Base-by-base conservation (phyloP, 768 basidiomycete species). In the Tulasnella sp. region DNA sequence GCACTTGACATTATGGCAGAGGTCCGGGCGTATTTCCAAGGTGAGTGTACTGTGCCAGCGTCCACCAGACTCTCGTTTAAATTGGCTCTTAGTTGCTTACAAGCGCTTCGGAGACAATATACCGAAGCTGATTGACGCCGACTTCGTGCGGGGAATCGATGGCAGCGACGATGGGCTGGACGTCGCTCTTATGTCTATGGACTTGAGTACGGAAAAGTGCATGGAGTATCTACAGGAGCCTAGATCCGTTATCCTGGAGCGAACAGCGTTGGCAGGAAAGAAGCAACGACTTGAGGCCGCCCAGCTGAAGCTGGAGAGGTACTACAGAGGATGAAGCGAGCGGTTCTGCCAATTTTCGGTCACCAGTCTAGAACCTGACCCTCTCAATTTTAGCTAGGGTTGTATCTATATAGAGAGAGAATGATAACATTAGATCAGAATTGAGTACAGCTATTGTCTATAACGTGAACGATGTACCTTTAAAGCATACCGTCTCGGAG, bases 71-170 rank as follows among this genome's bases (percentile, higher is more conserved):
- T n/a, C n/a, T n/a, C n/a, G n/a, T n/a, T n/a, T n/a, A n/a, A n/a
- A n/a, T n/a, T n/a, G n/a, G n/a, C n/a, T n/a, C n/a, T n/a, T n/a
- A 93, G 91, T 92, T 1, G 89, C 90, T 0, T 91, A 90, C 84
- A 91, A 92, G 84, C 88, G 91, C 1, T 89, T 91, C 81, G 86
- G 86, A 1, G 92, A 93, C 83, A 89, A 88, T 74, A 83, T 92
- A 4, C 90, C 92, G 6, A 85, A 89, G 54, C 88, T 89, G 2
- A 90, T 92, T 77, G 91, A 92, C 82, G 83, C 87, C 54, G 88
- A 90, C 74, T 88, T 92, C 37, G 87, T 92, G 3, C 88, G 88
- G 6, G 92, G 91, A 0, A 81, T 91, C 3, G 87, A 88, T 76
- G 84, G 87, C 0, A 88, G 86, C 0, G 87, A 88, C 76, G 84